These are phyloP conservation scores for Amoebophrya sp. DNA, from an alignment of 169 alveolate species.

Conservation along the genomic window DNA sequence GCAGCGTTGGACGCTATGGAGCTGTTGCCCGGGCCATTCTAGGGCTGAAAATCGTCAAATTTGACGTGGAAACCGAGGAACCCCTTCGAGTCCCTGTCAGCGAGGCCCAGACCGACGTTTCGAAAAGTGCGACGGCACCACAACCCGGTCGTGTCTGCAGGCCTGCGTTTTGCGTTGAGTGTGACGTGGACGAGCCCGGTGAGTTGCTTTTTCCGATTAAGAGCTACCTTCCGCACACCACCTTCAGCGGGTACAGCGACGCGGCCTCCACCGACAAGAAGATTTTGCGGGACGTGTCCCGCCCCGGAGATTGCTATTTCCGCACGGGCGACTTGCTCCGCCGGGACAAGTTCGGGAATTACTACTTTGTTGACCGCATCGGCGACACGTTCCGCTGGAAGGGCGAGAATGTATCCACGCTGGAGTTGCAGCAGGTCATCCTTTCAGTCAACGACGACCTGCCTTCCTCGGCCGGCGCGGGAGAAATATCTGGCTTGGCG, in stretches of 20 bases:
- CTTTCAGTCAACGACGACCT: no score
- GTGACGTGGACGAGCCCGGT: slow-evolving; percentile 17
- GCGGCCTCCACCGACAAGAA: neutral
- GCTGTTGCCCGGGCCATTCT: neutral
- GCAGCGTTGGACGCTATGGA: neutral
- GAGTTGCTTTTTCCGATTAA: slow-evolving; percentile 7
- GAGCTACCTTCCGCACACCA: neutral
- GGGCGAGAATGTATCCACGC: slow-evolving; percentile 30
- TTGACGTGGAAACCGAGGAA: neutral
- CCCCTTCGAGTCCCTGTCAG: neutral
- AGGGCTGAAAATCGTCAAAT: neutral
- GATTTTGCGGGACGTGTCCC: neutral
- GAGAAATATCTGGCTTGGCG: no score
- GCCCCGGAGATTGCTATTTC: neutral
- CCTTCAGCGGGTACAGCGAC: neutral
- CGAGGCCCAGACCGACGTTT: no score
- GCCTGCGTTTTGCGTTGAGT: neutral
- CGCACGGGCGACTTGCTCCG: slow-evolving; percentile 29
- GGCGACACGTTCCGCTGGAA: slow-evolving; percentile 35
- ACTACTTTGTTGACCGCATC: slow-evolving; percentile 14
- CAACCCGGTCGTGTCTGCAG: no score
- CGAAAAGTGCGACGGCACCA: no score
- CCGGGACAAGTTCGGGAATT: neutral
- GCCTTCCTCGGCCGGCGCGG: no score
- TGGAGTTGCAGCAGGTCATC: slow-evolving; percentile 19